phyloP scores from a whole-genome alignment of 495 filamentous ascomycete species.

The Opeltia flavorubescens region DNA sequence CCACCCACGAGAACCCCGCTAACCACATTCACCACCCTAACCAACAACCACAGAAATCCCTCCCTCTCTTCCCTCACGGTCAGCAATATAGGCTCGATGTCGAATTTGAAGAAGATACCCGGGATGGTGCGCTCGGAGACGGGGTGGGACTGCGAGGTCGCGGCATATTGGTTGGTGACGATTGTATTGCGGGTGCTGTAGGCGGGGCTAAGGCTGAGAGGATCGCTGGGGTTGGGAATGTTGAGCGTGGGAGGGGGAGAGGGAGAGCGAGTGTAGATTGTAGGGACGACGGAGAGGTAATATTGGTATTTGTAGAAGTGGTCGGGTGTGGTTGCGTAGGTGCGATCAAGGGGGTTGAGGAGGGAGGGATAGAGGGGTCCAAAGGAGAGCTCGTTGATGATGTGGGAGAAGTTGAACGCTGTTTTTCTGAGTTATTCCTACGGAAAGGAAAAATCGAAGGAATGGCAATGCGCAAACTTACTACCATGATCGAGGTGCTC shows the following conservation, averaged over 20 bases:
- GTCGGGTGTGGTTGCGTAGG: slow-evolving; percentile 54
- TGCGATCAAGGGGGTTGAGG: slow-evolving; percentile 85
- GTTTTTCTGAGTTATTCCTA: not conserved
- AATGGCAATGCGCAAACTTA: slow-evolving; percentile 28
- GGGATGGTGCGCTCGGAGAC: slow-evolving; percentile 62
- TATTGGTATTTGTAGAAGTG: slow-evolving; percentile 98
- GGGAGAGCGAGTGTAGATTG: slow-evolving; percentile 59
- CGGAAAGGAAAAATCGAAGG: not conserved
- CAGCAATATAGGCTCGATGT: slow-evolving; percentile 91
- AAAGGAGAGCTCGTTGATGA: slow-evolving; percentile 92
- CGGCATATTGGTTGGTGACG: slow-evolving; percentile 95
- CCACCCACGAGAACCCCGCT: slow-evolving; percentile 48
- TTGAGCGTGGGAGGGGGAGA: slow-evolving; percentile 13
- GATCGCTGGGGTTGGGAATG: slow-evolving; percentile 66
- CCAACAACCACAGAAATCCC: slow-evolving; percentile 54
- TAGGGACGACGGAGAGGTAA: slow-evolving; percentile 92
- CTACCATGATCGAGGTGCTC: slow-evolving; percentile 73
- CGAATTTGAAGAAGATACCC: slow-evolving; percentile 97
- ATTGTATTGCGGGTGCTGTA: slow-evolving; percentile 38
- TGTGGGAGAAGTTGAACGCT: slow-evolving; percentile 98
- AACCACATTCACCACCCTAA: slow-evolving; percentile 60
- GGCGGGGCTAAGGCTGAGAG: not conserved
- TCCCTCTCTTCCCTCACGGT: slow-evolving; percentile 71
- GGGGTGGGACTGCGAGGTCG: slow-evolving; percentile 62
- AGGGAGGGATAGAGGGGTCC: slow-evolving; percentile 89